Base-by-base conservation (phyloP, 805 yeast species). In the Saccharomycopsis synnaedendra region DNA sequence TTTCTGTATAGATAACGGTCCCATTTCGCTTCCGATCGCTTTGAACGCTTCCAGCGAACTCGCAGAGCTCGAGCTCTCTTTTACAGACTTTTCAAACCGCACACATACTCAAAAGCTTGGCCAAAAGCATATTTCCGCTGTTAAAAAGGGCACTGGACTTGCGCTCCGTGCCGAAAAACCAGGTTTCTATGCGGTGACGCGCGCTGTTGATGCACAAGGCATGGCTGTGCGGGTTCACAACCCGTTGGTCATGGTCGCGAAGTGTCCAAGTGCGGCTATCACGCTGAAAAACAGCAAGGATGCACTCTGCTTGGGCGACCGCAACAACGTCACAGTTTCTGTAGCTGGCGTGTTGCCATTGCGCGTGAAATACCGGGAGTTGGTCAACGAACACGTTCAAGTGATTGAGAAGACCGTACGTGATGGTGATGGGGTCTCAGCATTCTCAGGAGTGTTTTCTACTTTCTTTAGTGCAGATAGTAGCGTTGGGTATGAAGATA, bases 301-400 rank as follows among this genome's bases (percentile, higher is more conserved):
- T 9, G 76, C 80, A 55, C 71, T 74, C 54, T 93, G 97, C 66
- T 65, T 79, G 35, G 85, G 82, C 33, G 77, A 71, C 11, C 44
- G 61, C 3, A 85, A 78, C 54, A 64, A 71, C 28, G 63, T 80
- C 1, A 63, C 64, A 9, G 69, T 90, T 33, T 67, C 72, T 1
- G 74, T 81, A 1, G 63, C 68, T 19, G 97, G 97, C 46, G 84
- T 87, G 1, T 81, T 90, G 1, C 97, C 98, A 0, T 62, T 84
- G 49, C 74, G 73, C 28, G 64, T 84, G 35, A 66, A 69, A 39
- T 82, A 81, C 57, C 72, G 71, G 41, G 78, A 76, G 51, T 56
- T 67, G 10, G 60, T 72, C 28, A 64, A 65, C 48, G 67, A 60
- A 31, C 57, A 65, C 29, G 58, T 57, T n/a, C 61, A 63, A 9